Conservation (phyloP, 495 filamentous ascomycete genomes). For the Neurospora africana region DNA sequence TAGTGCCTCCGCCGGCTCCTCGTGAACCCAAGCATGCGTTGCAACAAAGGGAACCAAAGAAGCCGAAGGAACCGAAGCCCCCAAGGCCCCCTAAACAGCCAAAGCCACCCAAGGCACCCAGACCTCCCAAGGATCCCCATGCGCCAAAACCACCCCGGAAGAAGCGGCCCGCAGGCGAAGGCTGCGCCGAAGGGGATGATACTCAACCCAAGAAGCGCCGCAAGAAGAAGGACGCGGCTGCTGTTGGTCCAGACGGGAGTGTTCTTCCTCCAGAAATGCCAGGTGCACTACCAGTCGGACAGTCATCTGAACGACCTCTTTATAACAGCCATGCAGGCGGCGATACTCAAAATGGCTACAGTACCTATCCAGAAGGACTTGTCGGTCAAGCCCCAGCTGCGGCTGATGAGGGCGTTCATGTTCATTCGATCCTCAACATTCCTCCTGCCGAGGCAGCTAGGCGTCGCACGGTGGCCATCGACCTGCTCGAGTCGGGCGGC, state of each 20-base stretch:
- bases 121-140: not conserved
- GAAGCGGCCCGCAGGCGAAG: conserved; percentile 28
- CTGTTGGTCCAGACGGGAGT: not conserved
- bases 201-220: conserved; percentile 18
- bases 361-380: conserved; percentile 11
- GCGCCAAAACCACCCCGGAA: conserved; percentile 46
- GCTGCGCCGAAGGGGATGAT: not conserved
- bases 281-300: conserved; percentile 14
- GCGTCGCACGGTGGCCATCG: conserved; percentile 29
- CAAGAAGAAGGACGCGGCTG: conserved; percentile 19
- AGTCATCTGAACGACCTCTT: conserved; percentile 4
- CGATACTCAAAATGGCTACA: conserved; percentile 1
- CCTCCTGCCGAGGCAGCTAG: conserved; percentile 32
- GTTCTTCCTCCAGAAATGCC: conserved; percentile 18
- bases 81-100: conserved; percentile 48
- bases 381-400: conserved; percentile 3
- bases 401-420: conserved; percentile 1
- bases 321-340: conserved; percentile 9
- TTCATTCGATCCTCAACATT: conserved; percentile 25
- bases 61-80: conserved; percentile 28
- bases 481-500: conserved; percentile 22
- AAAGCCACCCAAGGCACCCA: conserved; percentile 26
- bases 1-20: conserved; percentile 21
- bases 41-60: conserved; percentile 49
- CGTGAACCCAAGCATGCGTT: conserved; percentile 32